Percentiles rank a stretch among this genome's conserved stretches.
These are phyloP conservation scores for Metroxylon sagu DNA, from an alignment of 176 grass and related monocot genomes.

Conservation along the genomic window DNA sequence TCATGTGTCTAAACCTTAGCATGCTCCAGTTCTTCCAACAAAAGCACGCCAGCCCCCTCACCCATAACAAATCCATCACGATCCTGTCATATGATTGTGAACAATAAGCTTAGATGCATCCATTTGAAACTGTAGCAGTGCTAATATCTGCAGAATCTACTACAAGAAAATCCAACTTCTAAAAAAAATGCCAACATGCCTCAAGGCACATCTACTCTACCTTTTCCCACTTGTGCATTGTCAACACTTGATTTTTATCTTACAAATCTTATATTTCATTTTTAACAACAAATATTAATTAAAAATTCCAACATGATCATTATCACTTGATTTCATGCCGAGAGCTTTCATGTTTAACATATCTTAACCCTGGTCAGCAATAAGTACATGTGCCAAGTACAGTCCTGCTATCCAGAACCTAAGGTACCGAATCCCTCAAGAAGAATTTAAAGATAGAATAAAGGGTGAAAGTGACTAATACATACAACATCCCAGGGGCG, in stretches of 20 bases:
- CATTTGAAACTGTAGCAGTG: background rate
- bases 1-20: constrained; percentile 40
- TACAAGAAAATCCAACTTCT: no score
- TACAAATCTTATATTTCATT: no score
- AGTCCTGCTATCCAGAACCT: background rate
- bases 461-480: background rate
- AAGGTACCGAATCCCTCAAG: background rate
- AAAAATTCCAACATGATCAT: no score
- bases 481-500: constrained; percentile 92
- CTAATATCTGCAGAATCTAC: no score
- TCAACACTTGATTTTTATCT: no score
- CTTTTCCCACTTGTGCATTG: no score
- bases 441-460: background rate
- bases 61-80: constrained; percentile 99
- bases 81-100: constrained; percentile 31
- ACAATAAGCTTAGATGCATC: background rate
- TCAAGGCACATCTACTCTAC: no score
- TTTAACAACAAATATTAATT: no score
- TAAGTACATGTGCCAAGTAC: background rate
- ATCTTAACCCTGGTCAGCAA: no score
- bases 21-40: constrained; percentile 98
- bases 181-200: no score
- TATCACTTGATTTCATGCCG: no score
- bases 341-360: no score
- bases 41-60: constrained; percentile 91